A percentile compares a stretch with the other conserved stretches of the same genome.
phyloP scores from a whole-genome alignment of 345 rosid genomes.

The rapeseed (Brassica napus) region DNA sequence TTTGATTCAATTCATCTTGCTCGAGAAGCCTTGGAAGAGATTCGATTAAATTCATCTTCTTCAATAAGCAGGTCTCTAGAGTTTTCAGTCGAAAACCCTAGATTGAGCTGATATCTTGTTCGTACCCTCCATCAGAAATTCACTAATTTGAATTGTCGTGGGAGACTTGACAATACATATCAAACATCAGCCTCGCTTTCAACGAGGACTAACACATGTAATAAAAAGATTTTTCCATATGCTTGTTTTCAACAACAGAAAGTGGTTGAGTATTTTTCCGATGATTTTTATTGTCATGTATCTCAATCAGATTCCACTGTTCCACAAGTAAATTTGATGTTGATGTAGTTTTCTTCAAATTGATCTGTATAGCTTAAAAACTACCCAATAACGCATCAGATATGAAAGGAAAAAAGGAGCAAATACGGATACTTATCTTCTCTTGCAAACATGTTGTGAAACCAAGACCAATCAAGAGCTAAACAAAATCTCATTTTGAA shows the following conservation, averaged over 20 bases:
- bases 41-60: too few species aligned
- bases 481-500: background rate
- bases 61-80: too few species aligned
- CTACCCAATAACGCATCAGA: background rate
- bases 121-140: too few species aligned
- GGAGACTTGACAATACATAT: background rate
- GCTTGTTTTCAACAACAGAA: background rate
- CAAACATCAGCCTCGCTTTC: background rate
- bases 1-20: too few species aligned
- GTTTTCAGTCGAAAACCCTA: too few species aligned
- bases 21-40: too few species aligned
- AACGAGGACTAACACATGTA: background rate
- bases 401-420: background rate
- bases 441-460: background rate
- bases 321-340: background rate
- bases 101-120: too few species aligned
- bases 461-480: background rate
- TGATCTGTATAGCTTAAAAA: background rate
- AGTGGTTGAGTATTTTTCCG: background rate
- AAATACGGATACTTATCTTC: background rate
- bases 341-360: background rate
- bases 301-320: background rate
- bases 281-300: background rate
- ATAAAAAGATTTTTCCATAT: background rate
- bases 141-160: background rate